These are phyloP conservation scores for Penicillium canescens DNA, from an alignment of 495 filamentous ascomycete species.

Conservation along the genomic window DNA sequence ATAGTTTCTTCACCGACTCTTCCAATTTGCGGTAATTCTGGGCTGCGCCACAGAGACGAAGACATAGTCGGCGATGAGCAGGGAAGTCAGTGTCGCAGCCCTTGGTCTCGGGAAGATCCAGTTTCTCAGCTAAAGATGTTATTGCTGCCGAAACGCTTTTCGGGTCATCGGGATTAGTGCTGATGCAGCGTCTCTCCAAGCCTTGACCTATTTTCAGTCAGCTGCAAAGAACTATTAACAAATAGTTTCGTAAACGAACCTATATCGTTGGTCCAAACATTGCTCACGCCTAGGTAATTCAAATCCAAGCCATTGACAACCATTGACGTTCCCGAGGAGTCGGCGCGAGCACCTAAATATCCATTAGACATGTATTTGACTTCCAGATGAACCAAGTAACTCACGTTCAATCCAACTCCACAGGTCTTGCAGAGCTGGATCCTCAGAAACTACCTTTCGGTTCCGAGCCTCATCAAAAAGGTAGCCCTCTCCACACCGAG, in stretches of 20 bases:
- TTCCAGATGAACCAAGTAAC: conserved; percentile 16
- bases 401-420: conserved; percentile 78
- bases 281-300: conserved; percentile 79
- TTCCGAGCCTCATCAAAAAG: conserved; percentile 73
- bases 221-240: conserved; percentile 1
- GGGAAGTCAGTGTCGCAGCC: conserved; percentile 62
- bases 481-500: conserved; percentile 71
- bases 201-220: conserved; percentile 34
- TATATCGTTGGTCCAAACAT: conserved; percentile 76
- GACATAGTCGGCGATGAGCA: conserved; percentile 75
- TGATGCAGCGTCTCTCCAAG: conserved; percentile 32
- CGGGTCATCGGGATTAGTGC: conserved; percentile 21
- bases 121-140: conserved; percentile 46
- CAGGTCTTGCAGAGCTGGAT: conserved; percentile 71
- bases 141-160: conserved; percentile 50
- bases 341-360: conserved; percentile 60
- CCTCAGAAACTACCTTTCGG: conserved; percentile 63
- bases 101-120: conserved; percentile 48
- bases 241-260: conserved; percentile 41
- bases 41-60: conserved; percentile 75
- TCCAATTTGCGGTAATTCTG: conserved; percentile 63
- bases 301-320: conserved; percentile 72
- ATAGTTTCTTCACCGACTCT: conserved; percentile 58
- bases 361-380: conserved; percentile 19
- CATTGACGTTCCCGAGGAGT: conserved; percentile 71